A percentile compares a stretch with the other conserved stretches of the same genome.
Conservation (phyloP, 1,139 yeast species). For the Taiozyma sp. region DNA sequence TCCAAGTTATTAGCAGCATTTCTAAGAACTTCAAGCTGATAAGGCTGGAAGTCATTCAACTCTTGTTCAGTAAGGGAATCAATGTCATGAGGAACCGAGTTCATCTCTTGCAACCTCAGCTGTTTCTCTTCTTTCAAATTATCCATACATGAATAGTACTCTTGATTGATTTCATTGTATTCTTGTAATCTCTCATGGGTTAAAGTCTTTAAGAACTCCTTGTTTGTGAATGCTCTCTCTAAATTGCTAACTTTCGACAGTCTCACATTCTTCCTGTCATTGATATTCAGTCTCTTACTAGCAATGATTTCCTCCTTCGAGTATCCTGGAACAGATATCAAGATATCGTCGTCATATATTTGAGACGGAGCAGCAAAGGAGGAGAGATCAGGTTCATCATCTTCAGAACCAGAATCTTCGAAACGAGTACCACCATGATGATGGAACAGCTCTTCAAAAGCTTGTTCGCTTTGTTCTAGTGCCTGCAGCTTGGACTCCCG, state of each 20-base stretch:
- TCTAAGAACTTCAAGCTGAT: conserved; percentile 5
- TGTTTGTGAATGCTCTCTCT: conserved; percentile 17
- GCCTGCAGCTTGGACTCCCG: conserved; percentile 33
- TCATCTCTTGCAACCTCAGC: neutral
- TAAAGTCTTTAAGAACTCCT: conserved; percentile 10
- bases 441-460: conserved; percentile 22
- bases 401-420: conserved; percentile 23
- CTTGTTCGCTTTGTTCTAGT: conserved; percentile 33
- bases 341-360: conserved; percentile 18
- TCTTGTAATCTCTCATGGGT: conserved; percentile 9
- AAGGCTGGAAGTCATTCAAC: neutral
- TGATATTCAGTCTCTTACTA: conserved; percentile 16
- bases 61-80: neutral
- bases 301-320: conserved; percentile 22
- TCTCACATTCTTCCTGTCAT: conserved; percentile 21
- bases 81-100: neutral
- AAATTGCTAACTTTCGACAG: conserved; percentile 18
- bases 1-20: conserved; percentile 7
- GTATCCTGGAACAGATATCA: conserved; percentile 23
- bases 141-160: conserved; percentile 7
- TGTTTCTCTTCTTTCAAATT: conserved; percentile 6
- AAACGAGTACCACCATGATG: conserved; percentile 7
- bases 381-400: conserved; percentile 22
- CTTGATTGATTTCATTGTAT: conserved; percentile 12
- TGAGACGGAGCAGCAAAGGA: conserved; percentile 15